These are phyloP conservation scores for Edaphochlamys debaryana DNA, from an alignment of 139 green algal species.

Conservation along the genomic window DNA sequence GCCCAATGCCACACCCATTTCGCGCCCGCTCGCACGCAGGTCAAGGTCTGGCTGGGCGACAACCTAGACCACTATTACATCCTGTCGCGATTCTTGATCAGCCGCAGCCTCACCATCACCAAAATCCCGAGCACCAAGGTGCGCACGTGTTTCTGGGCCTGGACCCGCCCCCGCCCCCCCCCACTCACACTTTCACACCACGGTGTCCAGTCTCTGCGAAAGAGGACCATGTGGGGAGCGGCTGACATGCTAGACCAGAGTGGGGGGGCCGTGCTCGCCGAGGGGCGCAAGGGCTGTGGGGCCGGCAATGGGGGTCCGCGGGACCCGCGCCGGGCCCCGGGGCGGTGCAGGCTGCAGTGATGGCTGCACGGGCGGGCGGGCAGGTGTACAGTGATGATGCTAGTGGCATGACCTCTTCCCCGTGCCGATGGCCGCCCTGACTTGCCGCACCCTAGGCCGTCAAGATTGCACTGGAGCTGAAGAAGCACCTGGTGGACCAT, in stretches of 20 bases:
- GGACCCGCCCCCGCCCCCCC: neutral
- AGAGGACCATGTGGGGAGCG: too few relatives aligned
- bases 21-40: conserved; percentile 50
- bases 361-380: too few relatives aligned
- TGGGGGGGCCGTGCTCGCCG: too few relatives aligned
- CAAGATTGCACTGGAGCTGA: conserved; percentile 92
- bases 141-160: neutral
- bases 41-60: conserved; percentile 85
- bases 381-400: too few relatives aligned
- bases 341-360: too few relatives aligned
- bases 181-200: neutral
- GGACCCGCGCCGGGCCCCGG: too few relatives aligned
- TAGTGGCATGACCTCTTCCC: too few relatives aligned
- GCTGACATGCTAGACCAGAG: too few relatives aligned
- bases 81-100: conserved; percentile 91
- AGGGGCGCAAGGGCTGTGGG: too few relatives aligned
- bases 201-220: too few relatives aligned
- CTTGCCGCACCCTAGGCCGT: conserved; percentile 71
- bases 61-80: conserved; percentile 90
- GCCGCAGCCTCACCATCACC: conserved; percentile 91
- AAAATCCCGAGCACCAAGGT: conserved; percentile 86
- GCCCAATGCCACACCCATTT: neutral
- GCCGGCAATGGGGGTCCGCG: too few relatives aligned
- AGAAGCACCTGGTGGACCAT: conserved; percentile 94
- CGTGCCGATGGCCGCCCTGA: too few relatives aligned